These are phyloP conservation scores for Boletus rubescentipes DNA, from an alignment of 768 basidiomycete genomes.

Conservation along the genomic window DNA sequence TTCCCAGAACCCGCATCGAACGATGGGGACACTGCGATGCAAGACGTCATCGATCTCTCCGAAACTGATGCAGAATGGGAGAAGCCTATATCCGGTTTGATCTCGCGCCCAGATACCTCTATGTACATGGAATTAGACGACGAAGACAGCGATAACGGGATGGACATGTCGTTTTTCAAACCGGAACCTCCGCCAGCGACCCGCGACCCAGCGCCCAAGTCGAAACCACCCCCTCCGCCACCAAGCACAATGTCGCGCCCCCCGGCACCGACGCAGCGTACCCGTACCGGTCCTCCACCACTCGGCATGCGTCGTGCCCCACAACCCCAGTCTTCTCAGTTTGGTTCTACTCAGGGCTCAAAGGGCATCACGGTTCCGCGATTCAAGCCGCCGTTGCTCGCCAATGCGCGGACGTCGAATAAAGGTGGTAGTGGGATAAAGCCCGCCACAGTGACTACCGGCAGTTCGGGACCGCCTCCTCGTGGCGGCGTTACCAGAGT, in stretches of 20 bases:
- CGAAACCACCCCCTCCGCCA: slow-evolving; percentile 1
- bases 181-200: not conserved
- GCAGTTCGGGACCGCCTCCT: not conserved
- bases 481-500: not conserved
- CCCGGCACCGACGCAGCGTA: slow-evolving; percentile 12
- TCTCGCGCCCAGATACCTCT: slow-evolving; percentile 2
- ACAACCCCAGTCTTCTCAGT: slow-evolving; percentile 21
- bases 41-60: slow-evolving; percentile 20
- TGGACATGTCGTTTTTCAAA: slow-evolving; percentile 21
- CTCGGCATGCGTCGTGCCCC: slow-evolving; percentile 30
- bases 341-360: slow-evolving; percentile 17
- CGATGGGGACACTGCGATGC: slow-evolving; percentile 15
- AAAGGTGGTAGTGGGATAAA: slow-evolving; percentile 6
- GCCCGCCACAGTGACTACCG: not conserved
- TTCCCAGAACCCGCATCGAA: not conserved
- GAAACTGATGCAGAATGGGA: slow-evolving; percentile 22
- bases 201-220: not conserved
- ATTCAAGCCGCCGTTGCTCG: slow-evolving; percentile 30
- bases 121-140: slow-evolving; percentile 19
- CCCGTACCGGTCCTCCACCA: slow-evolving; percentile 21
- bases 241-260: not conserved
- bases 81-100: not conserved
- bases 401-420: not conserved
- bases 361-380: slow-evolving; percentile 19
- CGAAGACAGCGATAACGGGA: slow-evolving; percentile 10